Evolutionary conservation across 2,329 filamentous ascomycete species (phyloP).

Genomic region (Ophiostoma montium): DNA sequence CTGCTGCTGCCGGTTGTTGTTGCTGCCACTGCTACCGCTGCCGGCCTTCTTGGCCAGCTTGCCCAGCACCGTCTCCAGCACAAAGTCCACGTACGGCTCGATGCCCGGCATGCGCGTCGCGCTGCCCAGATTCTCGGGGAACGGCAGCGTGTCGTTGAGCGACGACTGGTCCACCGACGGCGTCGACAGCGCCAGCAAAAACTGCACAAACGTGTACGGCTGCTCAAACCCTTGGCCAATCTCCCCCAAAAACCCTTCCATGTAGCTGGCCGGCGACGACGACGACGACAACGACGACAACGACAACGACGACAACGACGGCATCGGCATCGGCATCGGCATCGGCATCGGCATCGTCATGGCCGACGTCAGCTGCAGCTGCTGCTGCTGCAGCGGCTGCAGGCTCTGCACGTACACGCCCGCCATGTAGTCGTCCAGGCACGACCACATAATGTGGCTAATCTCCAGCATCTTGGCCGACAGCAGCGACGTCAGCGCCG

Average conservation of each 20-base stretch:
- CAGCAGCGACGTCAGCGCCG: slow-evolving; percentile 61
- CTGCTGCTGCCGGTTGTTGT: slow-evolving; percentile 35
- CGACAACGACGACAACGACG: too few species aligned
- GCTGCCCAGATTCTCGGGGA: slow-evolving; percentile 72
- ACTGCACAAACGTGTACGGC: slow-evolving; percentile 65
- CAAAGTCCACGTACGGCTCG: slow-evolving; percentile 85
- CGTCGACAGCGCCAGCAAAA: slow-evolving; percentile 58
- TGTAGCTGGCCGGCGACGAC: slow-evolving; percentile 24
- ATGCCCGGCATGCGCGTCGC: slow-evolving; percentile 68
- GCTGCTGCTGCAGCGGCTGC: slow-evolving; percentile 18
- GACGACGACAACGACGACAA: too few species aligned
- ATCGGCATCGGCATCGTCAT: too few species aligned
- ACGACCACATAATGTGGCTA: slow-evolving; percentile 63
- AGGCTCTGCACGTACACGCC: slow-evolving; percentile 33
- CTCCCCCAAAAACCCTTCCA: slow-evolving; percentile 56
- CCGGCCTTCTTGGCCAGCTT: slow-evolving; percentile 33
- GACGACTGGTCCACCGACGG: slow-evolving; percentile 47
- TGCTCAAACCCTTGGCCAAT: slow-evolving; percentile 73
- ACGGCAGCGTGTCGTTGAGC: slow-evolving; percentile 65
- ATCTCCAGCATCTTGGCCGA: slow-evolving; percentile 55
- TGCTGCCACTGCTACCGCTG: neutral
- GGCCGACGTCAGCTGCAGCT: slow-evolving; percentile 19
- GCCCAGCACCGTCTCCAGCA: slow-evolving; percentile 64
- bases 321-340: too few species aligned
- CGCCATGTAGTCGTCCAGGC: slow-evolving; percentile 66